These are phyloP conservation scores for Eremothecium coryli DNA, from an alignment of 1,139 yeast species.

Conservation along the genomic window DNA sequence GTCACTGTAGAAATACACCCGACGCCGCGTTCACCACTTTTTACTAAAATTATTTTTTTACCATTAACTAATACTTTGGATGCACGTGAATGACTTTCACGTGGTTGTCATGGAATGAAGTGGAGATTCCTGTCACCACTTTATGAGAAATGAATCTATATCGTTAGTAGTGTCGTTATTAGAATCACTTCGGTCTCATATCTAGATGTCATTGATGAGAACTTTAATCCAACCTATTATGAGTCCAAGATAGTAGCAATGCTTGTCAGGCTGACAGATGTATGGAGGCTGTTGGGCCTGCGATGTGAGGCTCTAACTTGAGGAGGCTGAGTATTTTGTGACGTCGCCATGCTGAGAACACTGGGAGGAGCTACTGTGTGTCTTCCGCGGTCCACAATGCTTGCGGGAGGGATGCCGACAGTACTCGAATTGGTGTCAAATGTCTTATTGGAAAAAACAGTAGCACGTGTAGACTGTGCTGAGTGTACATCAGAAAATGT, in stretches of 20 bases:
- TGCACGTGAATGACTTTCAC: too few species aligned
- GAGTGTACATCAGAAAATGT: slow-evolving; percentile 32
- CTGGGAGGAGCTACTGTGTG: slow-evolving; percentile 9
- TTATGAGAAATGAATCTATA: too few species aligned
- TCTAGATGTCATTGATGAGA: too few species aligned
- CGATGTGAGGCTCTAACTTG: slow-evolving; percentile 17
- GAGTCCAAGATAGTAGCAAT: slow-evolving; percentile 4
- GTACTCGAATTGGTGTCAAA: slow-evolving; percentile 52
- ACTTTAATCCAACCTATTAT: too few species aligned
- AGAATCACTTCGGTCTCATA: too few species aligned
- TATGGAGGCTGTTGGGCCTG: slow-evolving; percentile 6
- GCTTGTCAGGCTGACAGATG: slow-evolving; percentile 4
- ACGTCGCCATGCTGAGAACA: slow-evolving; percentile 8
- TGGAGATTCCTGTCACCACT: too few species aligned
- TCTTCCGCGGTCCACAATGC: slow-evolving; percentile 45
- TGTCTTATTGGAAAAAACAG: slow-evolving; percentile 38
- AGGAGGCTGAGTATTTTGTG: slow-evolving; percentile 13
- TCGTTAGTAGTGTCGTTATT: too few species aligned
- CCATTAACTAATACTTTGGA: too few species aligned
- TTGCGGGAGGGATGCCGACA: slow-evolving; percentile 56
- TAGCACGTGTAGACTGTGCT: slow-evolving; percentile 34
- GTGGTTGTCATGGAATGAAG: too few species aligned
- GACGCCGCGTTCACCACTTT: too few species aligned
- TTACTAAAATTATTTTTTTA: too few species aligned
- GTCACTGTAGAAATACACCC: too few species aligned